These are phyloP conservation scores for Paraglomus brasilianum DNA, from an alignment of 192 early-diverging fungal genomes.

Conservation along the genomic window DNA sequence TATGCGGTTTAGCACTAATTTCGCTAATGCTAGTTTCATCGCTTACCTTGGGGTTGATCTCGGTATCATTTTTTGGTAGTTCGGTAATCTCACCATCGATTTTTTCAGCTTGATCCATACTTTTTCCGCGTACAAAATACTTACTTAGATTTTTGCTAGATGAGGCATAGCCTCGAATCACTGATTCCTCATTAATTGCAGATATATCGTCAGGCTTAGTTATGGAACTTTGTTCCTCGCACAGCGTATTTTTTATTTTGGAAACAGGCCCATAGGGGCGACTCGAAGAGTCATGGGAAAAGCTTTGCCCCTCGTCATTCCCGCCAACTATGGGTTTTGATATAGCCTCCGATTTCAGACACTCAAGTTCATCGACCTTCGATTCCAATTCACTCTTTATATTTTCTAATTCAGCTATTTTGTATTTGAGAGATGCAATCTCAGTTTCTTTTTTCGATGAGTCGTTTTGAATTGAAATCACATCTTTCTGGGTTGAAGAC, in stretches of 20 bases:
- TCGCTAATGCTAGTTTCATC: no score
- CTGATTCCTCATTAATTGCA: no score
- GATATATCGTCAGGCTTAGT: background rate
- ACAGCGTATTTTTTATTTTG: no score
- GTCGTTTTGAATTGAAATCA: background rate
- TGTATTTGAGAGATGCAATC: background rate
- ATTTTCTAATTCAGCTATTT: constrained; percentile 1
- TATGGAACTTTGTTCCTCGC: no score
- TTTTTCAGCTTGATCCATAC: background rate
- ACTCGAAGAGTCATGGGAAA: no score
- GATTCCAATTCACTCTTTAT: background rate
- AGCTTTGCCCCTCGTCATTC: no score
- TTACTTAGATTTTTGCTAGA: background rate
- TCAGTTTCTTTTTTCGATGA: constrained; percentile 8
- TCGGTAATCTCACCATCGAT: background rate
- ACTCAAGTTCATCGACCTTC: background rate
- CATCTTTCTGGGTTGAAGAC: constrained; percentile 10
- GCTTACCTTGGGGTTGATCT: no score
- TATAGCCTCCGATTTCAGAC: constrained; percentile 2
- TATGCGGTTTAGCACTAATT: background rate
- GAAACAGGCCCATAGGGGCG: no score
- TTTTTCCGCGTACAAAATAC: background rate
- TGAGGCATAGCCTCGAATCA: no score
- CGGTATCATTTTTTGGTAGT: no score
- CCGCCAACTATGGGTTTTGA: background rate